Percentiles rank a stretch among this genome's conserved stretches.
These are phyloP conservation scores for Catharanthus roseus DNA, from an alignment of 257 asterid genomes.

Conservation along the genomic window DNA sequence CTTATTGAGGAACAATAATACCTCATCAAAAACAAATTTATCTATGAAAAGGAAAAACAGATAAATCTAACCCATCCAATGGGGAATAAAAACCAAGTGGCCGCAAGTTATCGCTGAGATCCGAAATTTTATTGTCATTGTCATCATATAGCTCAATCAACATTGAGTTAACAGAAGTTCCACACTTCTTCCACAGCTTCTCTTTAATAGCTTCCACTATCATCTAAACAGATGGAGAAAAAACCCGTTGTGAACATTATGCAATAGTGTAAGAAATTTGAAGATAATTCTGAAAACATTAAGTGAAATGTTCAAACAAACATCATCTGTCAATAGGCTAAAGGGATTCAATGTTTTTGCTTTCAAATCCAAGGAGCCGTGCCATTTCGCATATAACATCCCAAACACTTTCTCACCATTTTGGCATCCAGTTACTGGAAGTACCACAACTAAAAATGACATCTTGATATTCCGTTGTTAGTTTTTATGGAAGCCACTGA, in stretches of 20 bases:
- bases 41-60: background rate
- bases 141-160: slow-evolving; percentile 84
- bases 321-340: background rate
- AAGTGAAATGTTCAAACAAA: background rate
- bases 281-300: background rate
- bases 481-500: background rate
- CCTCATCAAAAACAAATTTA: background rate
- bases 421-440: background rate
- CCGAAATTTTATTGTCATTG: slow-evolving; percentile 53
- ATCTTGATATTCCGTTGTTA: background rate
- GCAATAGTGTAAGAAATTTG: background rate
- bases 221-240: slow-evolving; percentile 42
- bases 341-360: background rate
- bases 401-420: background rate
- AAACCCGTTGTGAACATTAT: background rate
- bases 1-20: background rate
- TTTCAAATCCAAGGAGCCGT: background rate
- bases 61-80: slow-evolving; percentile 57
- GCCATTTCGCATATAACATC: background rate
- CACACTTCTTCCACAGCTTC: slow-evolving; percentile 88
- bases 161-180: slow-evolving; percentile 85
- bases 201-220: slow-evolving; percentile 82
- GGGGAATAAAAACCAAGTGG: slow-evolving; percentile 92
- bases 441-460: background rate
- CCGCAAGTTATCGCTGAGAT: slow-evolving; percentile 47